A percentile compares a stretch with the other conserved stretches of the same genome.
phyloP scores from a whole-genome alignment of 108 stramenopile species.

The Pseudonitzschia pungens region DNA sequence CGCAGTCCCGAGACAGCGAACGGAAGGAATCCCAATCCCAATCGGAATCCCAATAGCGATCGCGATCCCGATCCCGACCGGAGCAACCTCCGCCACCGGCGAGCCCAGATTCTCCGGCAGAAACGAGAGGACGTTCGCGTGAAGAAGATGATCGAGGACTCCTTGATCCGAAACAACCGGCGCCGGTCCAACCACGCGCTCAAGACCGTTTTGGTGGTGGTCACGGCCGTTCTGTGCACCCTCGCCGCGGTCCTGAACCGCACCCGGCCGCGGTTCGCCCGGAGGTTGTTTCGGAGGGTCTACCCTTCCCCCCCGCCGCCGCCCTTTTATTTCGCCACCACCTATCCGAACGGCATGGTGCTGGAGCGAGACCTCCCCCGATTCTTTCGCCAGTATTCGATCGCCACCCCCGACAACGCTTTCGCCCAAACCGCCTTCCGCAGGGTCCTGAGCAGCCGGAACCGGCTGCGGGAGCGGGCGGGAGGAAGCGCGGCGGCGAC shows the following conservation, averaged over 20 bases:
- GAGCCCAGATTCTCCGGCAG: constrained; percentile 15
- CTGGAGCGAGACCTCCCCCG: constrained; percentile 38
- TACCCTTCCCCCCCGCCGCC: constrained; percentile 14
- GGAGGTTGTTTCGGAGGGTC: not conserved
- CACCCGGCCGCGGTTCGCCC: constrained; percentile 8
- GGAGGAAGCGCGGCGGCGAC: constrained; percentile 14
- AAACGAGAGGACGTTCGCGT: constrained; percentile 14
- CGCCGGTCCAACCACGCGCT: not conserved
- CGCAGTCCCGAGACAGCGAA: not conserved
- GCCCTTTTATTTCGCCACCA: too few species aligned
- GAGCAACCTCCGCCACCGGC: constrained; percentile 13
- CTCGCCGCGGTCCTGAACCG: constrained; percentile 16
- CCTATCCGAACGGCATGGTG: constrained; percentile 22
- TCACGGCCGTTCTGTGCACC: constrained; percentile 24
- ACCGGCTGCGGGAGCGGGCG: constrained; percentile 6
- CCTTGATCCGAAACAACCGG: not conserved
- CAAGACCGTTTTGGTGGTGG: constrained; percentile 18
- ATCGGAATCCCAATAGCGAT: not conserved
- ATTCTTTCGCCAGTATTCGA: constrained; percentile 38
- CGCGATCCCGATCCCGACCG: not conserved
- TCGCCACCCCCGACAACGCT: constrained; percentile 33
- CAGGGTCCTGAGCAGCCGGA: constrained; percentile 22
- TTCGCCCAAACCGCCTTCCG: constrained; percentile 21
- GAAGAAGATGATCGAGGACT: not conserved
- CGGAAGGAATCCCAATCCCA: not conserved